These are phyloP conservation scores for Pichia eremophila DNA, from an alignment of 805 yeast species.

Conservation along the genomic window DNA sequence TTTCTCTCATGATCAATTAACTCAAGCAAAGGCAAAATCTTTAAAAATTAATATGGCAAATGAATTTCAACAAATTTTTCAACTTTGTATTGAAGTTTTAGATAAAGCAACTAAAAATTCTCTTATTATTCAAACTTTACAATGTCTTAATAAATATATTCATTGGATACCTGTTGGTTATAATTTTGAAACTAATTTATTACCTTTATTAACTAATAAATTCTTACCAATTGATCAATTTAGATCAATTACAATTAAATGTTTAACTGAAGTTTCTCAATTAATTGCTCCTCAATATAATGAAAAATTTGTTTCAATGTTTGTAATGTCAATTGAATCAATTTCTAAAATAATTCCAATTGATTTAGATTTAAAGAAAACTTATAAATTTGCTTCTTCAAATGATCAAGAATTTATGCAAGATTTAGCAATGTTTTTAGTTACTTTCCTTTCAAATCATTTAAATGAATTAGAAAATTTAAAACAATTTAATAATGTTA, in stretches of 20 bases:
- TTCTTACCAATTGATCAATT: conserved; percentile 72
- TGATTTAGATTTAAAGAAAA: conserved; percentile 56
- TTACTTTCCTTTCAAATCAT: conserved; percentile 76
- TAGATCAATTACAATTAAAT: conserved; percentile 77
- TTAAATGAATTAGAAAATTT: conserved; percentile 53
- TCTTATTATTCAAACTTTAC: conserved; percentile 73
- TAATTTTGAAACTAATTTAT: conserved; percentile 78
- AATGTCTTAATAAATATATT: conserved; percentile 72
- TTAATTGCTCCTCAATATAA: conserved; percentile 48
- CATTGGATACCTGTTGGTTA: conserved; percentile 93
- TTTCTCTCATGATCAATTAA: conserved; percentile 90
- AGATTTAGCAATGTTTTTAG: conserved; percentile 87
- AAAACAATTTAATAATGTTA: conserved; percentile 39
- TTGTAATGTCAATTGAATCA: conserved; percentile 64
- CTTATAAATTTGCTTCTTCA: conserved; percentile 68
- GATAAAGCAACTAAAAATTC: conserved; percentile 84
- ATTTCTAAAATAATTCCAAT: conserved; percentile 63
- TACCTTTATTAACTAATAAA: conserved; percentile 62
- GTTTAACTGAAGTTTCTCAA: conserved; percentile 83
- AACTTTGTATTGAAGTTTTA: conserved; percentile 85
- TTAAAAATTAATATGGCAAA: conserved; percentile 77
- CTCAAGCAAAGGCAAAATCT: conserved; percentile 84
- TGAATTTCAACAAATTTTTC: conserved; percentile 89
- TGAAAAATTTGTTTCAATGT: conserved; percentile 56
- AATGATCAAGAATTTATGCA: conserved; percentile 89